Base-by-base conservation (phyloP, 129 eudicot species). In the Solidago caesia region DNA sequence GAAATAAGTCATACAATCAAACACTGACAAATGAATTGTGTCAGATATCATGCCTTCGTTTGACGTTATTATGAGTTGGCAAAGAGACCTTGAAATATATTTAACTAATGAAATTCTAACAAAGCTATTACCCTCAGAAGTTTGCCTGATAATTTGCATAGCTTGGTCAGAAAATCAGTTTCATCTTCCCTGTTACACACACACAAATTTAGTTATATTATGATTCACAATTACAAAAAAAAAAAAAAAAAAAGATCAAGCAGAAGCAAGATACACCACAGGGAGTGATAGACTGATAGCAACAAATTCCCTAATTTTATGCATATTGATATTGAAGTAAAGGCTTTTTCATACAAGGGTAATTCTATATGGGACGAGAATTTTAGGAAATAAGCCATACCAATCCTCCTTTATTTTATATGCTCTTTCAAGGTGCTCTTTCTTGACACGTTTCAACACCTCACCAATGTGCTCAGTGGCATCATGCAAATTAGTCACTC, bases 401-500 rank as follows among this genome's bases (percentile, higher is more conserved):
- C 99, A 95, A 44, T 85, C 87, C 45, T 85, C 87, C 53, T 78
- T 80, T 51, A 95, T 95, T 82, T 84, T 95, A 66, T 95, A 95
- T 44, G 99, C 99, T 73, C 99, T 88, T 80, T 71, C 68, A 16
- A 95, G 81, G 73, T 95, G 97, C 85, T 95, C 94, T 80, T 79
- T 88, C 82, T 95, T 95, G 53, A 95, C 99, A 21, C 97, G 97
- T 59, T 85, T 85, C 72, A 95, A 76, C 57, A 91, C 99, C 79
- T 95, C 97, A 60, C 99, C 96, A 68, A 95, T 91, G 78, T 94
- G 98, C 84, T 90, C 98, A 15, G 98, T 69, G 45, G 98, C 97
- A 77, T 94, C 97, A 44, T 81, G 89, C 84, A 95, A 81, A 81
- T 95, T 95, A 71, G 99, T 85, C 43, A 95, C 99, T 68, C 99